A percentile compares a stretch with the other conserved stretches of the same genome.
Conservation (phyloP, 768 basidiomycete species). For the Pleurotus platypus region DNA sequence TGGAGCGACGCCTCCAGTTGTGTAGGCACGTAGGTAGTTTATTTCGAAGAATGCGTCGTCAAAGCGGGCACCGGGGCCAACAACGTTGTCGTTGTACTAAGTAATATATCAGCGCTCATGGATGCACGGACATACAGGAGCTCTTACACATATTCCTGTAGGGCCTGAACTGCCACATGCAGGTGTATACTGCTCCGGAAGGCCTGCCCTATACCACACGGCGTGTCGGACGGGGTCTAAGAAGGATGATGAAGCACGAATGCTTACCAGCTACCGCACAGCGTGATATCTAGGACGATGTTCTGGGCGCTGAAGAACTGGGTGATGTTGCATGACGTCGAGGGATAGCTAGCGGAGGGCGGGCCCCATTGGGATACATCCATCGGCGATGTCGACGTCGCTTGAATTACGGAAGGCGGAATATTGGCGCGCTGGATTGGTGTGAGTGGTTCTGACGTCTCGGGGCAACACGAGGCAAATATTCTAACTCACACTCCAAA, state of each 20-base stretch:
- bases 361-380: slow-evolving; percentile 39
- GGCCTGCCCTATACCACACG: slow-evolving; percentile 34
- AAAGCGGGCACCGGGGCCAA: slow-evolving; percentile 37
- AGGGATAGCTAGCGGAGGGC: slow-evolving; percentile 36
- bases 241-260: neutral
- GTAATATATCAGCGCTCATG: neutral
- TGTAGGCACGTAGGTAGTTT: slow-evolving; percentile 48
- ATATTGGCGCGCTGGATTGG: slow-evolving; percentile 30
- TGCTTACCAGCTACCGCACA: slow-evolving; percentile 43
- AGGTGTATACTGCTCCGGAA: slow-evolving; percentile 32
- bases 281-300: slow-evolving; percentile 49
- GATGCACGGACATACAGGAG: neutral
- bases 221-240: neutral
- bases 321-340: slow-evolving; percentile 36
- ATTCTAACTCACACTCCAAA: slow-evolving; percentile 36
- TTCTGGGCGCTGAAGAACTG: slow-evolving; percentile 42
- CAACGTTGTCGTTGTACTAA: slow-evolving; percentile 49
- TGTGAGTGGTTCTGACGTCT: too few species aligned
- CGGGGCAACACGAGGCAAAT: too few species aligned
- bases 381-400: slow-evolving; percentile 27
- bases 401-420: slow-evolving; percentile 28
- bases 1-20: slow-evolving; percentile 4
- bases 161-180: slow-evolving; percentile 32
- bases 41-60: slow-evolving; percentile 62
- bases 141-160: slow-evolving; percentile 30